Evolutionary conservation across 768 basidiomycete genomes (phyloP).

Genomic region (Sutorius australiensis): DNA sequence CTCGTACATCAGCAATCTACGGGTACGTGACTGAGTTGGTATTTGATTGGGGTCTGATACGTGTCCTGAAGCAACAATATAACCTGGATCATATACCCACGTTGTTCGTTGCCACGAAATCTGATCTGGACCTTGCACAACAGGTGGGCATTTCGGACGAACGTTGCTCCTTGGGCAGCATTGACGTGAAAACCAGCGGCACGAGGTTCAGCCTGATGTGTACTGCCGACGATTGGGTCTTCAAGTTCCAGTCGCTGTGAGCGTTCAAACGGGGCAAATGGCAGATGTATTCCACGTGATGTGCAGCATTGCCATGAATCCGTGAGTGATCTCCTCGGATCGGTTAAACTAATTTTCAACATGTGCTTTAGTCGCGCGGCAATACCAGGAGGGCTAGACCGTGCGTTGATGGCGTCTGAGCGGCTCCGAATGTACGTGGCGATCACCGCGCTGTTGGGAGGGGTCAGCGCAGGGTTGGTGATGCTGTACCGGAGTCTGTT

Average conservation of each 20-base stretch:
- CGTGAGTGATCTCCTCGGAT: conserved; percentile 50
- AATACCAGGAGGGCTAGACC: conserved; percentile 82
- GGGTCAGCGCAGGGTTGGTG: conserved; percentile 66
- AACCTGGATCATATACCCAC: conserved; percentile 92
- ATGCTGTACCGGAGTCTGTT: conserved; percentile 66
- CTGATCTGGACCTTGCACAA: conserved; percentile 92
- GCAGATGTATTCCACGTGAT: conserved; percentile 88
- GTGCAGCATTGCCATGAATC: conserved; percentile 79
- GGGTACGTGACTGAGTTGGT: conserved; percentile 49
- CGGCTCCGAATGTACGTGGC: conserved; percentile 70
- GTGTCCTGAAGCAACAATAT: conserved; percentile 81
- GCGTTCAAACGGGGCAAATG: conserved; percentile 78
- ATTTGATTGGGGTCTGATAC: conserved; percentile 13
- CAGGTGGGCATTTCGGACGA: conserved; percentile 51
- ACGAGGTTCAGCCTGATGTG: conserved; percentile 97
- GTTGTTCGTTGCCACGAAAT: conserved; percentile 98
- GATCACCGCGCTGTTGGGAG: conserved; percentile 69
- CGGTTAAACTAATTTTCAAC: conserved; percentile 11
- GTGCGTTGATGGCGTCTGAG: conserved; percentile 65
- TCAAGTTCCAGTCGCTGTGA: conserved; percentile 94
- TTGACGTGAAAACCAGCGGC: conserved; percentile 52
- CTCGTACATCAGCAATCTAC: conserved; percentile 94
- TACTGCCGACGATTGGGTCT: conserved; percentile 87
- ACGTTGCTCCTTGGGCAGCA: background rate
- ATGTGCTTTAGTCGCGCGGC: conserved; percentile 45